Evolutionary conservation across 345 rosid species (phyloP), one percentile per base, ranked within the genome.

Genomic region (Lagerstroemia speciosa): DNA sequence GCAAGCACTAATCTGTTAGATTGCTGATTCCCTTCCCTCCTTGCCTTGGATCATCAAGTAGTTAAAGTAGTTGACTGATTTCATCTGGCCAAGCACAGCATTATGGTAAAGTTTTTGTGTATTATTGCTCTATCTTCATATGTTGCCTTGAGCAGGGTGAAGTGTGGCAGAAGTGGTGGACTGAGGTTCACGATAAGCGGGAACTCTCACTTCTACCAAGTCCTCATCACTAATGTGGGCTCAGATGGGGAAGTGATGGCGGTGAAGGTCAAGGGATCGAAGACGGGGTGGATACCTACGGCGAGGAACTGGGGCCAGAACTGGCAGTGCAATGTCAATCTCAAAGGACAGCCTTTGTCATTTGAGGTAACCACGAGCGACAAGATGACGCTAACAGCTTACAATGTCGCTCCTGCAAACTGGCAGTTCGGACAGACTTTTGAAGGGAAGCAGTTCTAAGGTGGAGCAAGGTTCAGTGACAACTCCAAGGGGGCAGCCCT

Each of bases 271-370:
- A 93, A 93, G 81, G 98, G 97, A 26, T 85, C 91, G 57, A 87
- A 32, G 82, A 93, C 98, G 52, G 96, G 95, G 68, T 92, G 96
- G 98, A 84, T 92, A 72, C 90, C 91, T 16, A 79, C 90, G 98
- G 96, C 95, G 46, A 90, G 96, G 76, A 90, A 92, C 72, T 92
- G 98, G 98, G 96, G 98, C 62, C 98, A 92, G 75, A 87, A 78
- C 76, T 84, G 93, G 96, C 96, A 87, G 61, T 77, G 85, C 78
- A 82, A 81, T 61, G 83, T 82, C 69, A 80, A 88, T 73, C 90
- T 92, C 62, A 78, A 57, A 34, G 96, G 95, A 55, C 96, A 92
- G 75, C 96, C 93, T 69, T 79, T 92, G 16, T 88, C 98, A 60
- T 90, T 92, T 43, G 98, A 92, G 83, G 96, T 90, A 31, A 85